Percentiles rank a stretch among this genome's conserved stretches.
These are phyloP conservation scores for Wallacemonas sp. DNA, from an alignment of 208 protist species.

Conservation along the genomic window DNA sequence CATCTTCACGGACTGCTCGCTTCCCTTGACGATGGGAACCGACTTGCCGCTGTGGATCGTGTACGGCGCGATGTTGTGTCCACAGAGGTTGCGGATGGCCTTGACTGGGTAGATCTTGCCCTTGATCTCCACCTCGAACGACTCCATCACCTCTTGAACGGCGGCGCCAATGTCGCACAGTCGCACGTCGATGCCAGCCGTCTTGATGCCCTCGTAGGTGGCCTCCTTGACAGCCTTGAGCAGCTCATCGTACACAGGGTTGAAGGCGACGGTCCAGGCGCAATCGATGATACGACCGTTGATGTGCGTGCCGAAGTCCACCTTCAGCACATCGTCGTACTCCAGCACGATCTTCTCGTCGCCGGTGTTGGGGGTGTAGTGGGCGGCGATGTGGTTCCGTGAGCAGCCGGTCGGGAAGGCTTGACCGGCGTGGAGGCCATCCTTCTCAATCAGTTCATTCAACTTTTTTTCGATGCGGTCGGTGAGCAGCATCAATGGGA, in stretches of 20 bases:
- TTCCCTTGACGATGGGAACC: slow-evolving; percentile 98
- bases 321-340: slow-evolving; percentile 97
- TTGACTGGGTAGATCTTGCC: slow-evolving; percentile 95
- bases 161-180: slow-evolving; percentile 95
- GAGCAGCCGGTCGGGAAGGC: slow-evolving; percentile 94
- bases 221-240: slow-evolving; percentile 95
- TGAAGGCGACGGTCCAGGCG: slow-evolving; percentile 97
- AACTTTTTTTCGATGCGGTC: slow-evolving; percentile 92
- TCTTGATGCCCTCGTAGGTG: slow-evolving; percentile 97
- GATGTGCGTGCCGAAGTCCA: slow-evolving; percentile 99
- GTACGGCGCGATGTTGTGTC: slow-evolving; percentile 98
- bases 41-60: slow-evolving; percentile 99
- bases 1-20: slow-evolving; percentile 92
- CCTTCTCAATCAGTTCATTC: slow-evolving; percentile 74
- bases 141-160: slow-evolving; percentile 98
- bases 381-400: slow-evolving; percentile 97
- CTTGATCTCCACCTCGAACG: slow-evolving; percentile 95
- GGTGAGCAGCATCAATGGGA: slow-evolving; percentile 90
- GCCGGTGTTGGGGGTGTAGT: slow-evolving; percentile 97
- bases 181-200: slow-evolving; percentile 95
- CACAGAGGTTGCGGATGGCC: slow-evolving; percentile 98
- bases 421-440: slow-evolving; percentile 87
- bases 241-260: slow-evolving; percentile 96
- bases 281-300: slow-evolving; percentile 98
- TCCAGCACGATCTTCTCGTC: slow-evolving; percentile 94